Evolutionary conservation across 2,329 filamentous ascomycete genomes (phyloP), one percentile per base, ranked within the genome.

Genomic region (Ceratocystis huliohia): DNA sequence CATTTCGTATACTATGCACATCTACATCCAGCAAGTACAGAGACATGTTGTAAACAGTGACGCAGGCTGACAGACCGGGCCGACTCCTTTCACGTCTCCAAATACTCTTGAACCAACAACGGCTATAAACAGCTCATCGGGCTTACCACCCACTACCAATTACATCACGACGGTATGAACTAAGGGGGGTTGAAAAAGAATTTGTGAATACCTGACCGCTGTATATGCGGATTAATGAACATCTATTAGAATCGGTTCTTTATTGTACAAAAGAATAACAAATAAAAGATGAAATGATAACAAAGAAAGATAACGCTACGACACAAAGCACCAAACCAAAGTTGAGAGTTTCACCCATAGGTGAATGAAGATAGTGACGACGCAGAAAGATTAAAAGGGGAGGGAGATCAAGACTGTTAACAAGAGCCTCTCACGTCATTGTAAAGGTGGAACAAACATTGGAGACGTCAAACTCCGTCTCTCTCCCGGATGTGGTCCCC

Each of bases 401-500:
- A 48, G n/a, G 17, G n/a, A 5, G 20, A 20, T 4, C 7, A 48
- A 22, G 46, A 48, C 46, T n/a, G 20, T n/a, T 8, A 5, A 22
- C 48, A 15, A 53, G 20, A 1, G 10, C 20, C 10, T 10, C 22
- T 37, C 17, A 48, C 20, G 25, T 53, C 63, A 64, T 7, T 45
- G 33, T 3, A 20, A 30, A n/a, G 62, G 25, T 20, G 62, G 62
- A 2, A 53, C 45, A 56, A 50, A 67, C 15, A 65, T 67, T 7
- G 66, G 62, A 20, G 53, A 59, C 37, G 56, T 10, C 46, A 66
- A 61, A 45, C 57, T 65, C 28, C 48, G 59, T 25, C 66, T 46
- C 37, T 63, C 63, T 4, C 66, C 64, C 8, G 66, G 66, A 53
- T 68, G 66, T n/a, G 66, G 33, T 45, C 41, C 45, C 59, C 66